Percentiles rank a stretch among this genome's conserved stretches.
Conservation (phyloP, 495 filamentous ascomycete species). For the Penicillium bialowiezense region DNA sequence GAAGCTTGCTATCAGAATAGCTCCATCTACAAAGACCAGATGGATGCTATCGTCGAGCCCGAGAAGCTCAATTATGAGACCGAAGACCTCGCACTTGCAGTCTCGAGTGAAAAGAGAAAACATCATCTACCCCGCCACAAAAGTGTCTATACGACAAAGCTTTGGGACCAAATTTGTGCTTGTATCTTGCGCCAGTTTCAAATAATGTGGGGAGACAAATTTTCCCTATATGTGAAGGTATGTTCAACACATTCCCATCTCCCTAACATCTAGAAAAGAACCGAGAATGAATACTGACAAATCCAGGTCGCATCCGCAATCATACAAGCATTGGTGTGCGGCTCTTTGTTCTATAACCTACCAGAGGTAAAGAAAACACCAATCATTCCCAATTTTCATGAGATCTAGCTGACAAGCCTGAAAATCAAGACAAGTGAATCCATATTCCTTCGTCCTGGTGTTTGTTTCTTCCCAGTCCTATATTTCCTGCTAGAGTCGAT, state of each 20-base stretch:
- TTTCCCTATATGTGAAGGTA: slow-evolving; percentile 26
- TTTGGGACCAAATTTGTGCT: slow-evolving; percentile 54
- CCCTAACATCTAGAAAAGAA: too few relatives aligned
- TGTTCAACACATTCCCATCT: background rate
- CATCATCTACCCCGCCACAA: slow-evolving; percentile 35
- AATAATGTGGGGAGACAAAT: slow-evolving; percentile 37
- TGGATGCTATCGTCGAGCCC: slow-evolving; percentile 59
- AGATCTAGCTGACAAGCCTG: background rate
- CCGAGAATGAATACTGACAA: too few relatives aligned
- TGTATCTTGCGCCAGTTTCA: slow-evolving; percentile 49
- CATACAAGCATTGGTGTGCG: slow-evolving; percentile 38
- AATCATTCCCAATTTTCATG: background rate
- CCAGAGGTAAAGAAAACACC: slow-evolving; percentile 21
- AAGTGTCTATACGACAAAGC: slow-evolving; percentile 53
- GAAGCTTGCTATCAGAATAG: slow-evolving; percentile 68
- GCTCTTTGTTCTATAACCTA: slow-evolving; percentile 42
- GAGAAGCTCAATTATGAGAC: slow-evolving; percentile 42
- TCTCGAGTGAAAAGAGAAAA: slow-evolving; percentile 54
- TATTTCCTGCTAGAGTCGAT: slow-evolving; percentile 39
- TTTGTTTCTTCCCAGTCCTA: slow-evolving; percentile 37
- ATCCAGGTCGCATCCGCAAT: slow-evolving; percentile 31
- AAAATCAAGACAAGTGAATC: slow-evolving; percentile 13
- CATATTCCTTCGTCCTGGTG: slow-evolving; percentile 40
- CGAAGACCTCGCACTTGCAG: slow-evolving; percentile 38
- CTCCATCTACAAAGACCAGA: slow-evolving; percentile 56